Conservation (phyloP, 805 yeast genomes). For the Saccharomycopsis schoenii region DNA sequence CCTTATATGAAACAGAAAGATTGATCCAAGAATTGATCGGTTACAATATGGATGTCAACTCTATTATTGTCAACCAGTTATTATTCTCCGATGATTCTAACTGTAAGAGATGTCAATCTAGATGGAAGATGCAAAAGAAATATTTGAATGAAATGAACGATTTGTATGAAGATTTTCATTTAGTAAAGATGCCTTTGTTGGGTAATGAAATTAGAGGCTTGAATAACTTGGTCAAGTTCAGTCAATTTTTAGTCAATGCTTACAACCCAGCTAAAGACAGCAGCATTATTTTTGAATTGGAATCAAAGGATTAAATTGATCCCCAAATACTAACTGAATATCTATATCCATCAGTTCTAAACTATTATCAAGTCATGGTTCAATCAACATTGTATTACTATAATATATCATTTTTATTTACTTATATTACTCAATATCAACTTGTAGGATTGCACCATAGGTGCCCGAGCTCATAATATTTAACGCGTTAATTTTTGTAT, state of each 20-base stretch:
- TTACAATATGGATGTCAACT: slow-evolving; percentile 92
- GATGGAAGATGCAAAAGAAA: slow-evolving; percentile 94
- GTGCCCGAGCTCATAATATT: not conserved
- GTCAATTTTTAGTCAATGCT: slow-evolving; percentile 69
- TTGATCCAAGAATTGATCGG: slow-evolving; percentile 93
- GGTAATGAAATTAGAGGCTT: slow-evolving; percentile 94
- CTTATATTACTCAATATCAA: not conserved
- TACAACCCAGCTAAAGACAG: slow-evolving; percentile 58
- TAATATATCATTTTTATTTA: not conserved
- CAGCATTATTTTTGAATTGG: slow-evolving; percentile 28
- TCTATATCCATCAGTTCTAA: too few species aligned
- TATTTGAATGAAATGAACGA: slow-evolving; percentile 93
- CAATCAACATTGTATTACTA: not conserved
- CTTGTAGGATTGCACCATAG: not conserved
- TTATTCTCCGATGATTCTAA: slow-evolving; percentile 71
- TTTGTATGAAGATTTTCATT: slow-evolving; percentile 92
- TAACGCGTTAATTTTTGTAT: not conserved
- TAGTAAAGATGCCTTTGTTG: slow-evolving; percentile 90
- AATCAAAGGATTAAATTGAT: slow-evolving; percentile 17
- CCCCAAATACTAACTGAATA: too few species aligned
- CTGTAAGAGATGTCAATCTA: slow-evolving; percentile 84
- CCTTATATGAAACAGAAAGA: slow-evolving; percentile 95
- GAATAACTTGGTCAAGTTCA: slow-evolving; percentile 73
- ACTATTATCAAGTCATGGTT: not conserved
- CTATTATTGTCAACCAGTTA: slow-evolving; percentile 91